Evolutionary conservation across 2,329 filamentous ascomycete genomes (phyloP).

Genomic region (Peltaster fructicola): DNA sequence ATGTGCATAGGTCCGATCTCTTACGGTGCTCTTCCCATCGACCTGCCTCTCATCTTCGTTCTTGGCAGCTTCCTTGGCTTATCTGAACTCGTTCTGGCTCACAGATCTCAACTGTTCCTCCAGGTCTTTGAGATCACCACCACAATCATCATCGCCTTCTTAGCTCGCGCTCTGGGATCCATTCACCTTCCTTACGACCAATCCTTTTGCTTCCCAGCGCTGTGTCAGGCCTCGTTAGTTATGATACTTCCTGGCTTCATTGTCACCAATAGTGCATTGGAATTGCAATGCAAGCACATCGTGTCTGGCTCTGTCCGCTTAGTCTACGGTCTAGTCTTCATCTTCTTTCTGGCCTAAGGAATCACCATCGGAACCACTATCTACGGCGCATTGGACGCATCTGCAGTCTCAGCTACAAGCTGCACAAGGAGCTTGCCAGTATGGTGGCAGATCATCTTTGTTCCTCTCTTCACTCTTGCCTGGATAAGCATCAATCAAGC

Average conservation of each 20-base stretch:
- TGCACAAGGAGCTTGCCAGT: conserved; percentile 28
- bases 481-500: conserved; percentile 57
- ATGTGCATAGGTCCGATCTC: conserved; percentile 57
- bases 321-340: conserved; percentile 28
- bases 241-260: conserved; percentile 26
- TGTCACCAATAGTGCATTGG: conserved; percentile 23
- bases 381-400: conserved; percentile 24
- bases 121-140: conserved; percentile 26
- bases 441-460: conserved; percentile 46
- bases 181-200: conserved; percentile 19
- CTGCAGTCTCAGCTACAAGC: conserved; percentile 21
- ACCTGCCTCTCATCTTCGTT: conserved; percentile 55
- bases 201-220: conserved; percentile 27
- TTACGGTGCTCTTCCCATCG: conserved; percentile 54
- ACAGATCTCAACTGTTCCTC: conserved; percentile 48
- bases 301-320: conserved; percentile 27
- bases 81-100: conserved; percentile 52
- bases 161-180: conserved; percentile 23
- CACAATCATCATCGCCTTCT: conserved; percentile 24
- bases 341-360: conserved; percentile 25
- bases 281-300: conserved; percentile 23
- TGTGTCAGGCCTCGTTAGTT: conserved; percentile 25
- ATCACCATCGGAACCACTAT: conserved; percentile 26
- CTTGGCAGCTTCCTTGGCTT: conserved; percentile 55
- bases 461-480: conserved; percentile 49